Evolutionary conservation across 371 early-diverging fungal species (phyloP).

Genomic region (Coemansia sp.): DNA sequence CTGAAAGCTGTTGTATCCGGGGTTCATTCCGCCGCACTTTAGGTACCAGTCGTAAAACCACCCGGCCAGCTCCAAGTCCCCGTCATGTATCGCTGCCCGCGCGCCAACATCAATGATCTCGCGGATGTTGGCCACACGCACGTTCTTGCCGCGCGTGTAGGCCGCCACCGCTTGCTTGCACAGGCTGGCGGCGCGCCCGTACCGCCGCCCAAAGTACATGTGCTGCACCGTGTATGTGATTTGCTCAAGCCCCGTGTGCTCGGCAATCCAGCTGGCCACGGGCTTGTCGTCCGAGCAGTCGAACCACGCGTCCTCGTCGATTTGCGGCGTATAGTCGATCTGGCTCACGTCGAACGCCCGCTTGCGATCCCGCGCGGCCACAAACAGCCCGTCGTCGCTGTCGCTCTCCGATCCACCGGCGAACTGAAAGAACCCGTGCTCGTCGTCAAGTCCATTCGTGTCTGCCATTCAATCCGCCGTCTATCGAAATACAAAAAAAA

Average conservation of each 20-base stretch:
- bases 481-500: background rate
- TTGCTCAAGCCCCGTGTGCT: constrained; percentile 36
- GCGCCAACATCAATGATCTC: constrained; percentile 49
- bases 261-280: constrained; percentile 20
- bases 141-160: constrained; percentile 1
- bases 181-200: constrained; percentile 7
- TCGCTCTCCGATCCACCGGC: constrained; percentile 42
- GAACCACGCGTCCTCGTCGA: constrained; percentile 48
- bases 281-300: constrained; percentile 6
- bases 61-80: constrained; percentile 3
- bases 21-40: constrained; percentile 39
- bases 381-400: constrained; percentile 37
- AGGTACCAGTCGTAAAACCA: constrained; percentile 31
- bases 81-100: constrained; percentile 17
- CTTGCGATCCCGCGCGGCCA: constrained; percentile 22
- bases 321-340: constrained; percentile 33
- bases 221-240: constrained; percentile 42
- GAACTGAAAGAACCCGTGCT: constrained; percentile 47
- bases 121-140: constrained; percentile 35
- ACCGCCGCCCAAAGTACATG: constrained; percentile 31
- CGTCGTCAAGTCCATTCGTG: constrained; percentile 21
- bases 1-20: constrained; percentile 34
- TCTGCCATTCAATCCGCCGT: background rate
- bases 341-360: constrained; percentile 21
- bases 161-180: constrained; percentile 25